These are phyloP conservation scores for Chlorella vulgaris DNA, from an alignment of 139 green algal genomes.

Conservation along the genomic window DNA sequence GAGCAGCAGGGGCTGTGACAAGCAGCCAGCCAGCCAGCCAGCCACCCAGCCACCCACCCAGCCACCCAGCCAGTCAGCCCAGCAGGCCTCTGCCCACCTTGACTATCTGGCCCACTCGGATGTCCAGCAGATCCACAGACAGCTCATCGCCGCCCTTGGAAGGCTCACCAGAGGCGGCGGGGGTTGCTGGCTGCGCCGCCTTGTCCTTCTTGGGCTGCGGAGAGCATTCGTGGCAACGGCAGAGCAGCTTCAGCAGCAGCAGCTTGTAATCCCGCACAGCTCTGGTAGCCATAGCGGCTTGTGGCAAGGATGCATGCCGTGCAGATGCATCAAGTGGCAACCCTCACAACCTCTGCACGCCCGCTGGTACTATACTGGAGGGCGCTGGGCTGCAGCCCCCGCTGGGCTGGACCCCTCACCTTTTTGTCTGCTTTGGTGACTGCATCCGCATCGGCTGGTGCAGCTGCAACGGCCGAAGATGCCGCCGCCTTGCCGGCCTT, in stretches of 20 bases:
- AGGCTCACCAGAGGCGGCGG: background rate
- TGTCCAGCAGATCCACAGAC: slow-evolving; percentile 45
- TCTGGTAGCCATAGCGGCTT: too few species aligned
- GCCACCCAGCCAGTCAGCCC: background rate
- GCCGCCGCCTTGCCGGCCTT: background rate
- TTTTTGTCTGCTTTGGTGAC: slow-evolving; percentile 22
- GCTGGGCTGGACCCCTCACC: background rate
- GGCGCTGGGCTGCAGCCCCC: too few species aligned
- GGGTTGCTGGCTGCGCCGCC: slow-evolving; percentile 15
- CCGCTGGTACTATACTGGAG: too few species aligned
- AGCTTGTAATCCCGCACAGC: too few species aligned
- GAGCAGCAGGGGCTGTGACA: too few species aligned
- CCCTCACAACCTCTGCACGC: too few species aligned
- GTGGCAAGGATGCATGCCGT: too few species aligned
- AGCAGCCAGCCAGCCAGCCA: background rate
- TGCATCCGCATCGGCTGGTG: background rate
- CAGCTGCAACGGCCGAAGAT: slow-evolving; percentile 11
- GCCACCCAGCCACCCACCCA: background rate
- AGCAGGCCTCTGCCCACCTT: slow-evolving; percentile 37
- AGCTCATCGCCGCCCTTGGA: background rate
- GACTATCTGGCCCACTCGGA: slow-evolving; percentile 74
- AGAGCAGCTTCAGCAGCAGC: too few species aligned
- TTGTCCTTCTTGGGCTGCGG: slow-evolving; percentile 36
- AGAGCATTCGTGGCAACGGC: background rate
- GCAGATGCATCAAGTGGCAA: too few species aligned